Evolutionary conservation across 208 protist species (phyloP).

Genomic region (Phytomonas sp.): DNA sequence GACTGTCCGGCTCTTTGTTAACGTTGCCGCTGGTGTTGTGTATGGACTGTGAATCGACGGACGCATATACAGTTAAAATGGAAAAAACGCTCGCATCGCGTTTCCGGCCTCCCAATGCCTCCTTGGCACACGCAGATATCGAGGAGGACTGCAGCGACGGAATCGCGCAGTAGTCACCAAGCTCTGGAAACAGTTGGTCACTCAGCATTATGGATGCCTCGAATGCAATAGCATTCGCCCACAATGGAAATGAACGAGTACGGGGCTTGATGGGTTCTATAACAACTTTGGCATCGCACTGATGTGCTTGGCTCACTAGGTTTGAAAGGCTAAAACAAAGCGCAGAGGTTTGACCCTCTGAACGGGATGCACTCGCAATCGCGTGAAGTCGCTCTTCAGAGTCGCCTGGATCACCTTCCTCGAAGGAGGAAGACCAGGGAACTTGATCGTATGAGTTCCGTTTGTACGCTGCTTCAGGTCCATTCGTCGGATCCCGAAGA

Average conservation of each 20-base stretch:
- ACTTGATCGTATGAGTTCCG: background rate
- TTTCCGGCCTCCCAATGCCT: background rate
- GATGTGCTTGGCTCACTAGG: background rate
- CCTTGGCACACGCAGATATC: background rate
- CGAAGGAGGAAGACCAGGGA: background rate
- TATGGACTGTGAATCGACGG: background rate
- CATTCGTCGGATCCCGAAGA: background rate
- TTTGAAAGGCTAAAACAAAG: background rate
- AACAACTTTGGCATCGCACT: background rate
- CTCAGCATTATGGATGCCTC: slow-evolving; percentile 20
- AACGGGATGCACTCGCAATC: background rate
- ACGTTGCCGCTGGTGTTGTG: background rate
- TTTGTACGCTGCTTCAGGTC: background rate
- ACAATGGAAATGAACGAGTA: slow-evolving; percentile 16
- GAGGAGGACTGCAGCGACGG: background rate
- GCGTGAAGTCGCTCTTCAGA: background rate
- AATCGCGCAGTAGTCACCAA: background rate
- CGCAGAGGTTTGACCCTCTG: background rate
- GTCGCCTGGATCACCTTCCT: background rate
- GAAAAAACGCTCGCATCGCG: background rate
- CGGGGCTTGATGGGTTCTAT: background rate
- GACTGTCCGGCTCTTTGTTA: background rate
- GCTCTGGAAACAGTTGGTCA: slow-evolving; percentile 8
- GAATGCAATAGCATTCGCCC: slow-evolving; percentile 28
- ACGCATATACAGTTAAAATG: background rate